Percentiles rank a stretch among this genome's conserved stretches.
Conservation (phyloP, 305 asterid genomes). For the Fraxinus ornus region DNA sequence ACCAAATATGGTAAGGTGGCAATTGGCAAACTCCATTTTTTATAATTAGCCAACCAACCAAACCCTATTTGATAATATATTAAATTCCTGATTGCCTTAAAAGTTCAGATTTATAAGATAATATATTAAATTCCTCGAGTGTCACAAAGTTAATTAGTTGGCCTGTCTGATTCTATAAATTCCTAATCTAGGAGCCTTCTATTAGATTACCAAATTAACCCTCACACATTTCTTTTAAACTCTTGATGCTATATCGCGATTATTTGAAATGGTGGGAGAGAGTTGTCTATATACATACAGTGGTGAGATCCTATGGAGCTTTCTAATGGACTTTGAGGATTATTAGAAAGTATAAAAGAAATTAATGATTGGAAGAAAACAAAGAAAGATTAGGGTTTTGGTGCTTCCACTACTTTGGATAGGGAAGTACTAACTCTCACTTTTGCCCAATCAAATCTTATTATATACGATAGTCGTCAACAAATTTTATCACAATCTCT, state of each 20-base stretch:
- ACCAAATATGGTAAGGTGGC: slow-evolving; percentile 27
- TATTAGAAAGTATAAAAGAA: not conserved
- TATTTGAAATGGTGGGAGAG: not conserved
- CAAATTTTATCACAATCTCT: too few species aligned
- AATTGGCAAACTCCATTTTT: slow-evolving; percentile 3
- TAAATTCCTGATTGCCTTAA: slow-evolving; percentile 31
- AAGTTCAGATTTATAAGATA: slow-evolving; percentile 33
- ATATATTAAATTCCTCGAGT: slow-evolving; percentile 17
- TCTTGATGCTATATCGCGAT: not conserved
- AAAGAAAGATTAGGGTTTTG: slow-evolving; percentile 2
- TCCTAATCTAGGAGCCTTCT: not conserved
- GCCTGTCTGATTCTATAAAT: slow-evolving; percentile 3
- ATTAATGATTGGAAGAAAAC: slow-evolving; percentile 22
- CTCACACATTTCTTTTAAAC: not conserved
- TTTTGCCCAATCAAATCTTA: not conserved
- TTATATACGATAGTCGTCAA: too few species aligned
- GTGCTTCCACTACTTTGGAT: slow-evolving; percentile 12
- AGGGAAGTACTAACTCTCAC: not conserved
- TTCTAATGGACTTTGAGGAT: not conserved
- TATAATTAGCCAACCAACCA: not conserved
- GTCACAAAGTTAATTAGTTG: slow-evolving; percentile 20
- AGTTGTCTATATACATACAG: not conserved
- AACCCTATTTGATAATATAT: slow-evolving; percentile 28
- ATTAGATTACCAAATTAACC: not conserved
- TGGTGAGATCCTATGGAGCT: not conserved